Conservation (phyloP, 306 rosid genomes). For the Echinosophora koreensis region DNA sequence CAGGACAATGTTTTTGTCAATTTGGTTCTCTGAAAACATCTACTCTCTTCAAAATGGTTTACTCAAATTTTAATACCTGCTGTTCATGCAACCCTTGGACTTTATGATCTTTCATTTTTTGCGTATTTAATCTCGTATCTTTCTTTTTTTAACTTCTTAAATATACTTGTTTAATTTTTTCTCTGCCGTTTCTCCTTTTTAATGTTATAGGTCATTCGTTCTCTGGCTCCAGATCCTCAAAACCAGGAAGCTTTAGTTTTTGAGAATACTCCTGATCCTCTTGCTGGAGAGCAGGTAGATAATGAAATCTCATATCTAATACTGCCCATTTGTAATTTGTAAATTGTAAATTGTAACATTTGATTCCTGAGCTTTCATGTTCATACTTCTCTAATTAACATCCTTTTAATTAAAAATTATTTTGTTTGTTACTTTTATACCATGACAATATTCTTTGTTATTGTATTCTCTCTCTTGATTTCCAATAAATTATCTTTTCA, state of each 20-base stretch:
- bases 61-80: neutral
- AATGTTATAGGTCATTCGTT: constrained; percentile 62
- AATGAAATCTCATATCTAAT: constrained; percentile 23
- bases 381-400: constrained; percentile 8
- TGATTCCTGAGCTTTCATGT: constrained; percentile 9
- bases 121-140: neutral
- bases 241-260: constrained; percentile 80
- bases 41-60: constrained; percentile 12
- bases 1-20: constrained; percentile 1
- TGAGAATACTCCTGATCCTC: constrained; percentile 87
- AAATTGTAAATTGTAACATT: neutral
- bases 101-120: neutral
- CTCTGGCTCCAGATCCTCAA: constrained; percentile 69
- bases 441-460: constrained; percentile 5
- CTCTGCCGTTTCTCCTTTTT: constrained; percentile 34
- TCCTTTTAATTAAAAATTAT: neutral
- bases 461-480: neutral
- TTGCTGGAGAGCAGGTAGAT: constrained; percentile 94
- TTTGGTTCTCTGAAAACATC: neutral
- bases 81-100: neutral
- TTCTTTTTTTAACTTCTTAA: neutral
- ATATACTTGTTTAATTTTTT: constrained; percentile 11
- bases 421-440: neutral
- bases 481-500: neutral
- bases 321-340: constrained; percentile 19